Conservation (phyloP, 192 early-diverging fungal genomes). For the Dispira simplex region DNA sequence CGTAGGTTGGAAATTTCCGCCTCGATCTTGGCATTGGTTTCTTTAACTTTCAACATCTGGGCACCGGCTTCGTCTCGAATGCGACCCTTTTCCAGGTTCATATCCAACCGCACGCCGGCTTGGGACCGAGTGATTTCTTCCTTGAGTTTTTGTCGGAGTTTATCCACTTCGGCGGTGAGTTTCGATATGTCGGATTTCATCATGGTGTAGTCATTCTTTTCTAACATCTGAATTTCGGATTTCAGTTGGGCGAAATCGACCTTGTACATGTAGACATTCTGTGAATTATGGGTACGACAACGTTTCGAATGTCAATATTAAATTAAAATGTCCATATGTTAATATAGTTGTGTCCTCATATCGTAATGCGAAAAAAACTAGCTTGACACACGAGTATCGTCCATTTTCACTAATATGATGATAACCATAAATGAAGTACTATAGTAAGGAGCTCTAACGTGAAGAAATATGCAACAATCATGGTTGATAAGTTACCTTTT, state of each 20-base stretch:
- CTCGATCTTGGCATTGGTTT: slow-evolving; percentile 79
- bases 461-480: too few species aligned
- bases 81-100: slow-evolving; percentile 78
- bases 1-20: slow-evolving; percentile 65
- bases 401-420: not conserved
- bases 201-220: slow-evolving; percentile 76
- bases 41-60: slow-evolving; percentile 71
- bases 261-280: slow-evolving; percentile 71
- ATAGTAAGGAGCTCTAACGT: too few species aligned
- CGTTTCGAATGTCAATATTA: too few species aligned
- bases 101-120: slow-evolving; percentile 68
- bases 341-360: too few species aligned
- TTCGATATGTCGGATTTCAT: slow-evolving; percentile 71
- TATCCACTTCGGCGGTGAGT: slow-evolving; percentile 65
- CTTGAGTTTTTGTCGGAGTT: slow-evolving; percentile 59
- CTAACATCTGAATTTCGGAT: slow-evolving; percentile 73
- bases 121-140: slow-evolving; percentile 78
- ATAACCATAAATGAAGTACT: not conserved
- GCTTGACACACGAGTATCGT: too few species aligned
- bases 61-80: slow-evolving; percentile 71
- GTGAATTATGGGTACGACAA: not conserved
- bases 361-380: too few species aligned
- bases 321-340: too few species aligned
- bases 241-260: slow-evolving; percentile 81
- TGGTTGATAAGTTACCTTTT: slow-evolving; percentile 30